A percentile compares a stretch with the other conserved stretches of the same genome.
phyloP scores from a whole-genome alignment of 2,329 filamentous ascomycete genomes.

The Chaetomium strumarium region DNA sequence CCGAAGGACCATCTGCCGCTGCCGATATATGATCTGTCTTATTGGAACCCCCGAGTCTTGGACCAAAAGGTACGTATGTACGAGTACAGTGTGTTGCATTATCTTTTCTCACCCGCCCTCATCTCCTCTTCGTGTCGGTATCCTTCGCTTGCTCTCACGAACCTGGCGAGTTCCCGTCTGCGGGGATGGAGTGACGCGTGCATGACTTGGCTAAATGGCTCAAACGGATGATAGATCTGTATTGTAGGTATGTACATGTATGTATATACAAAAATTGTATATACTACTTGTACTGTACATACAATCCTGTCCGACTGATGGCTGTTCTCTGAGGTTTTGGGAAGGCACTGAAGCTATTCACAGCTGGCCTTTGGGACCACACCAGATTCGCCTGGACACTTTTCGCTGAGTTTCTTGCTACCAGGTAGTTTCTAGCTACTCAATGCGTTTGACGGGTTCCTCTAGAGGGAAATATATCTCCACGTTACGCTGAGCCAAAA shows the following conservation, averaged over 20 bases:
- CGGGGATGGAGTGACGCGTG: no score
- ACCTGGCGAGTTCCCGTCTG: no score
- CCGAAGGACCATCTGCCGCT: background rate
- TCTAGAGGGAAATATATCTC: no score
- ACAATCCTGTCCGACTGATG: no score
- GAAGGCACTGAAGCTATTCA: background rate
- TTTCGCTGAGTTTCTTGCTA: background rate
- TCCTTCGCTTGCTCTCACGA: background rate
- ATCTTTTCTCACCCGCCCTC: slow-evolving; percentile 10
- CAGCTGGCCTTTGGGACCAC: background rate
- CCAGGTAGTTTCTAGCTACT: no score
- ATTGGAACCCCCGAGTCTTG: slow-evolving; percentile 7
- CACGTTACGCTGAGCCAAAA: background rate
- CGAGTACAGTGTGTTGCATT: background rate
- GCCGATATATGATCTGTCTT: background rate
- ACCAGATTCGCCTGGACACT: background rate
- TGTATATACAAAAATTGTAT: no score
- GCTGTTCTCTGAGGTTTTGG: no score
- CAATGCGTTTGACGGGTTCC: no score
- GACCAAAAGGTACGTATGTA: slow-evolving; percentile 1
- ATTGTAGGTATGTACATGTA: no score
- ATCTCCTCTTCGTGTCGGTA: slow-evolving; percentile 6
- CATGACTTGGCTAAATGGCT: no score
- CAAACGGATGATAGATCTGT: no score
- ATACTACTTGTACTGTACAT: no score